A percentile compares a stretch with the other conserved stretches of the same genome.
Conservation (phyloP, 169 alveolate species). For the Eimeria maxima region DNA sequence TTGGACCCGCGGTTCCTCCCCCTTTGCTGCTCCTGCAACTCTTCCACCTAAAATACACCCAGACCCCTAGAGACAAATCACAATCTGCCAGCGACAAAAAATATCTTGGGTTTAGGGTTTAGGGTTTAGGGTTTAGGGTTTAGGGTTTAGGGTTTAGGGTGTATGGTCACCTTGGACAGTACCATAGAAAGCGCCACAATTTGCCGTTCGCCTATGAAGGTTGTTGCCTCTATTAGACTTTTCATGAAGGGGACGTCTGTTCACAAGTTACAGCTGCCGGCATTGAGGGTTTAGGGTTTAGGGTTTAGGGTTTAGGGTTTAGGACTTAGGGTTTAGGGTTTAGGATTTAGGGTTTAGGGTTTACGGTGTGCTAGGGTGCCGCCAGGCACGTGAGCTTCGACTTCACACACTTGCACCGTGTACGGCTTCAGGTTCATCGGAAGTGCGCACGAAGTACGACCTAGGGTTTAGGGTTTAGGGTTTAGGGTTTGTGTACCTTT, state of each 20-base stretch:
- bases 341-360: neutral
- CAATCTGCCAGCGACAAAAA: neutral
- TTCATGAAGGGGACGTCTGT: slow-evolving; percentile 3
- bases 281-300: neutral
- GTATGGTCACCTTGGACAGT: slow-evolving; percentile 1
- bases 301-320: slow-evolving; percentile 26
- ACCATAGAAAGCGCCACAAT: neutral
- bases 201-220: slow-evolving; percentile 2
- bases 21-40: neutral
- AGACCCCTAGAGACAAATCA: neutral
- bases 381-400: neutral
- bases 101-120: too few relatives aligned
- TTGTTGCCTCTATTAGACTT: neutral
- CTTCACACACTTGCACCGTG: neutral
- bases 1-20: slow-evolving; percentile 6
- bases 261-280: neutral
- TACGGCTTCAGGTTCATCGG: neutral
- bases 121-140: neutral
- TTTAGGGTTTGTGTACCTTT: neutral
- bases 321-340: neutral
- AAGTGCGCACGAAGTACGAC: neutral
- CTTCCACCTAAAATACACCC: neutral
- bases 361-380: neutral
- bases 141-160: slow-evolving; percentile 44
- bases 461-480: neutral